Percentiles rank a stretch among this genome's conserved stretches.
phyloP scores from a whole-genome alignment of 805 yeast genomes.

The Teunomyces gatunensis region DNA sequence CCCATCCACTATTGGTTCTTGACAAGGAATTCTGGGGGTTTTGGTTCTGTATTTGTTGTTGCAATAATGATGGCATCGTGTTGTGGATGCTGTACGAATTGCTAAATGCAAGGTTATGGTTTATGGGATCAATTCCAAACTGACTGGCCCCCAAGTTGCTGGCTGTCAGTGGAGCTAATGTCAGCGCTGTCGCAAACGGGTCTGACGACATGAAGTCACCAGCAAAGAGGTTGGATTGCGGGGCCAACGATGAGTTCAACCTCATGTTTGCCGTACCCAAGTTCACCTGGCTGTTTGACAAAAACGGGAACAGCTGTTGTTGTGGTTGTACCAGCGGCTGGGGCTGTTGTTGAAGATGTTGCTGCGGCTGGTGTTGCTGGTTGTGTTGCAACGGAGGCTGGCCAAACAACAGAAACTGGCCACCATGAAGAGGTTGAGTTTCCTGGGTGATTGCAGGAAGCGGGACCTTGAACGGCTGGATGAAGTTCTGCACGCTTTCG shows the following conservation, averaged over 20 bases:
- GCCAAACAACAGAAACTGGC: background rate
- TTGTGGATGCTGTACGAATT: conserved; percentile 12
- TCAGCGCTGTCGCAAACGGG: conserved; percentile 15
- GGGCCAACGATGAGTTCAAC: conserved; percentile 12
- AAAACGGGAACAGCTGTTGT: conserved; percentile 20
- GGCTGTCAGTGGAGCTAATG: conserved; percentile 10
- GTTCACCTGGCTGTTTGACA: conserved; percentile 20
- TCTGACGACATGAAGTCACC: conserved; percentile 20
- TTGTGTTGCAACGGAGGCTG: background rate
- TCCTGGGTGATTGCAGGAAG: conserved; percentile 35
- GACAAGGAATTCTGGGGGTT: conserved; percentile 28
- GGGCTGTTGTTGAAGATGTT: conserved; percentile 1
- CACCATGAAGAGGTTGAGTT: conserved; percentile 1
- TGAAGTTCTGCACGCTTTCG: conserved; percentile 43
- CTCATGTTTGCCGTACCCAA: conserved; percentile 30
- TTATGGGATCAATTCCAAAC: conserved; percentile 27
- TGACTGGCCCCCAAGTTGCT: conserved; percentile 12
- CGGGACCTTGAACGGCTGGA: conserved; percentile 63
- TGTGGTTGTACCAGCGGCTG: conserved; percentile 1
- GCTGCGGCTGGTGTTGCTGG: conserved; percentile 7
- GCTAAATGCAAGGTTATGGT: conserved; percentile 14
- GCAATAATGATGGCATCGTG: conserved; percentile 28
- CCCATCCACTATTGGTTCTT: conserved; percentile 40
- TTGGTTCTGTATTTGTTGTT: conserved; percentile 10
- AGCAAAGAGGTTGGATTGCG: conserved; percentile 21